These are phyloP conservation scores for Globisporangium camurandrum DNA, from an alignment of 352 stramenopile genomes.

Conservation along the genomic window DNA sequence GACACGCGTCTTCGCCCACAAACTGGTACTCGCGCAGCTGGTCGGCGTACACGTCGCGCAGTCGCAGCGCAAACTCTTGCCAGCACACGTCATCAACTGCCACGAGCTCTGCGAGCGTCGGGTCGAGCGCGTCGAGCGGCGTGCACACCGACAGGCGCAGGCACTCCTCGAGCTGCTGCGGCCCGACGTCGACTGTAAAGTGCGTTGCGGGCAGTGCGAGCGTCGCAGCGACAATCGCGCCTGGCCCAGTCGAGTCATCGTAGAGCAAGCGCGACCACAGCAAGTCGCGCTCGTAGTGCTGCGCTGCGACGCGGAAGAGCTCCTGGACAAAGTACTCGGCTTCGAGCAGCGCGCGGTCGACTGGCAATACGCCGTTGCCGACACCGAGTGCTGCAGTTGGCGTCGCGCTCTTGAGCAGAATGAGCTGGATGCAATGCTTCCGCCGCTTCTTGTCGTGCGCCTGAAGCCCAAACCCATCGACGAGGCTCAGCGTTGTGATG, in stretches of 20 bases:
- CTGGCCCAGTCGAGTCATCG: conserved; percentile 43
- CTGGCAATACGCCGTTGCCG: conserved; percentile 38
- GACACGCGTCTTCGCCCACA: conserved; percentile 56
- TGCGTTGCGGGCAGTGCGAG: conserved; percentile 44
- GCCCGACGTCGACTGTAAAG: conserved; percentile 66
- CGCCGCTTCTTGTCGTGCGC: conserved; percentile 34
- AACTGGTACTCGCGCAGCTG: conserved; percentile 85
- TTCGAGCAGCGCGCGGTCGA: conserved; percentile 65
- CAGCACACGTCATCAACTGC: conserved; percentile 60
- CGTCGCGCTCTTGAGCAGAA: conserved; percentile 48
- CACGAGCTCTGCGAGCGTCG: conserved; percentile 59
- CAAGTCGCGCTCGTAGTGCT: conserved; percentile 83
- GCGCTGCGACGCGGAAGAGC: conserved; percentile 63
- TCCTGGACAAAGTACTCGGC: conserved; percentile 72
- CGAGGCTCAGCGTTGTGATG: conserved; percentile 65
- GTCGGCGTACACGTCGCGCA: conserved; percentile 73
- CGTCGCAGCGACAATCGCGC: conserved; percentile 40
- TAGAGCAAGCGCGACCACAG: conserved; percentile 81
- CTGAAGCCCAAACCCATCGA: conserved; percentile 18
- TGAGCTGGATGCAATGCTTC: conserved; percentile 63
- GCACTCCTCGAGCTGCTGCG: conserved; percentile 81
- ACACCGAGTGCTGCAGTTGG: conserved; percentile 24
- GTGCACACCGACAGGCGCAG: conserved; percentile 76
- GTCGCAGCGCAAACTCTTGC: conserved; percentile 64
- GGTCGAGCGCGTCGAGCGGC: conserved; percentile 68